Evolutionary conservation across 345 rosid species (phyloP).

Genomic region (Iberis pinnata): DNA sequence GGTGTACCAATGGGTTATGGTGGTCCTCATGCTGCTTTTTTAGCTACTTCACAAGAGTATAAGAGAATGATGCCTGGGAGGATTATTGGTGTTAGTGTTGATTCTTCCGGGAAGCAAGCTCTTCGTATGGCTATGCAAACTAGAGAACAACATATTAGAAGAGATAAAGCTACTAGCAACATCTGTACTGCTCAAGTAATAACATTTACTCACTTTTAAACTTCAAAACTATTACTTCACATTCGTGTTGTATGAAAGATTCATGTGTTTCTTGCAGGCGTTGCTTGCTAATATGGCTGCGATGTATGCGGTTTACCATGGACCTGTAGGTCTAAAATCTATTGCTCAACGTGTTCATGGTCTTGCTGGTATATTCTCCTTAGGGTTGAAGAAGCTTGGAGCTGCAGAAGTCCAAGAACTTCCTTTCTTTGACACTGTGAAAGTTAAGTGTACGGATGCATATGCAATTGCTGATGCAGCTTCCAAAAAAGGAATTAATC

Average conservation of each 20-base stretch:
- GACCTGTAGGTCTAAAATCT: constrained; percentile 81
- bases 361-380: constrained; percentile 77
- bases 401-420: constrained; percentile 70
- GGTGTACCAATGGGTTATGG: constrained; percentile 99
- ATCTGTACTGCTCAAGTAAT: constrained; percentile 98
- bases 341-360: constrained; percentile 89
- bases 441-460: constrained; percentile 76
- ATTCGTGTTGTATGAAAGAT: too few species aligned
- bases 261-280: constrained; percentile 43
- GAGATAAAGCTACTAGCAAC: constrained; percentile 99
- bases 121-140: constrained; percentile 99
- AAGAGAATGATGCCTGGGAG: constrained; percentile 99
- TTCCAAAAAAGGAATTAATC: constrained; percentile 58
- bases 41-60: constrained; percentile 97
- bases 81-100: constrained; percentile 91
- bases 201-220: neutral
- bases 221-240: neutral
- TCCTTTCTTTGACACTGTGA: constrained; percentile 94
- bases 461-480: constrained; percentile 75
- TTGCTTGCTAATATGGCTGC: constrained; percentile 98
- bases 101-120: constrained; percentile 86
- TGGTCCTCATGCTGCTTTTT: constrained; percentile 96
- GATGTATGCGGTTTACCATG: constrained; percentile 96
- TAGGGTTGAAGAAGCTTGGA: constrained; percentile 89
- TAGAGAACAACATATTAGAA: constrained; percentile 94